Percentiles rank a stretch among this genome's conserved stretches.
Conservation (phyloP, 305 asterid species). For the Fraxinus nigra region DNA sequence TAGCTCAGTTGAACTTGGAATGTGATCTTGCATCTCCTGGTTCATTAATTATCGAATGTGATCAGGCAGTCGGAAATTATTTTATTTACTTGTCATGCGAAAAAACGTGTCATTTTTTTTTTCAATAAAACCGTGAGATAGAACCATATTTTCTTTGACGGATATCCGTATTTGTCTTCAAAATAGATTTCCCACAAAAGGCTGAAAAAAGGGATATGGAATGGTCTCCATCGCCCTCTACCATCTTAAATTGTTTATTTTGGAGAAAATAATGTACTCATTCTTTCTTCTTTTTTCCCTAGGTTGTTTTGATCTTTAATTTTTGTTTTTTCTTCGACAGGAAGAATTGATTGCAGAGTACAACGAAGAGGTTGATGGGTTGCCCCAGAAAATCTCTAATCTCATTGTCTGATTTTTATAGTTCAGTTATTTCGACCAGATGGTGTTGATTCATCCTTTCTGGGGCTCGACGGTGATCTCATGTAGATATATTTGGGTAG, state of each 20-base stretch:
- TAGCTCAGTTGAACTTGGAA: neutral
- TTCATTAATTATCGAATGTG: neutral
- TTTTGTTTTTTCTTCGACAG: neutral
- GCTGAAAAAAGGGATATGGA: neutral
- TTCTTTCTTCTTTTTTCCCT: neutral
- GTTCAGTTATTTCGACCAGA: neutral
- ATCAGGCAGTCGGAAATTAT: neutral
- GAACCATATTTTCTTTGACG: neutral
- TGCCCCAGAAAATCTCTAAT: slow-evolving; percentile 3
- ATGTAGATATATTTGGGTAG: neutral
- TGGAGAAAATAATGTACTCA: neutral
- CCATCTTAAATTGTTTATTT: neutral
- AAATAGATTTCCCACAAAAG: neutral
- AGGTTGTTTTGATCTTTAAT: neutral
- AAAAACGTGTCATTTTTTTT: neutral
- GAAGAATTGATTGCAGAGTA: slow-evolving; percentile 16
- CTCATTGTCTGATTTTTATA: neutral
- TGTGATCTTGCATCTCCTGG: neutral
- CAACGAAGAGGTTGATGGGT: slow-evolving; percentile 14
- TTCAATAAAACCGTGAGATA: neutral
- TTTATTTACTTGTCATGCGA: neutral
- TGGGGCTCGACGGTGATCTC: neutral
- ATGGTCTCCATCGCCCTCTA: neutral
- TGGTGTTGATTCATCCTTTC: neutral
- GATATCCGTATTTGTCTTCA: neutral